Conservation (phyloP, 2,329 filamentous ascomycete genomes). For the Pyrenophora teres region DNA sequence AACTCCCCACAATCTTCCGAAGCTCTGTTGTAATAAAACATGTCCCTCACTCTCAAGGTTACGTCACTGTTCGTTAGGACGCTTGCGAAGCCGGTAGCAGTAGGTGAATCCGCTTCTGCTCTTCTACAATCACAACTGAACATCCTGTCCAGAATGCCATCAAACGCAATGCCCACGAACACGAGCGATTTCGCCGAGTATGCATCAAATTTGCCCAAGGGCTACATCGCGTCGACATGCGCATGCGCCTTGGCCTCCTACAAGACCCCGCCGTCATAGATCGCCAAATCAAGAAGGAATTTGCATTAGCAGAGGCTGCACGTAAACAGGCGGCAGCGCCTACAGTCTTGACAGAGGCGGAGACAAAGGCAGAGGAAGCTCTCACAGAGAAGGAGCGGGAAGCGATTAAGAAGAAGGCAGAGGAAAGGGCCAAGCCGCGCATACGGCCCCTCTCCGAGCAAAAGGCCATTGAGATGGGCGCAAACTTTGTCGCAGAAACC, state of each 20-base stretch:
- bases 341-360: conserved; percentile 66
- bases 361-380: conserved; percentile 61
- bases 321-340: conserved; percentile 57
- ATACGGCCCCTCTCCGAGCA: conserved; percentile 69
- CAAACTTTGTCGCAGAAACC: conserved; percentile 69
- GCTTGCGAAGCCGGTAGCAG: conserved; percentile 70
- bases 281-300: conserved; percentile 57
- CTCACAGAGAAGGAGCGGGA: conserved; percentile 55
- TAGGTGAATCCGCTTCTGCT: conserved; percentile 44
- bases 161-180: conserved; percentile 70
- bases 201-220: conserved; percentile 67
- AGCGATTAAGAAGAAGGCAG: conserved; percentile 51
- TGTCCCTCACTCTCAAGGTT: conserved; percentile 70
- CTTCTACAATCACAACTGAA: conserved; percentile 2
- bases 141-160: conserved; percentile 61
- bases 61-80: conserved; percentile 68
- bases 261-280: conserved; percentile 64
- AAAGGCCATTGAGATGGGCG: conserved; percentile 70
- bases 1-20: conserved; percentile 1
- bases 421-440: conserved; percentile 53
- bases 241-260: conserved; percentile 67
- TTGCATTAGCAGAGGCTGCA: conserved; percentile 60
- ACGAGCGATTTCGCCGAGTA: conserved; percentile 66
- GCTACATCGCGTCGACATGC: conserved; percentile 70
- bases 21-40: conserved; percentile 38